These are phyloP conservation scores for Elsinoe necatrix DNA, from an alignment of 2,329 filamentous ascomycete genomes.

Conservation along the genomic window DNA sequence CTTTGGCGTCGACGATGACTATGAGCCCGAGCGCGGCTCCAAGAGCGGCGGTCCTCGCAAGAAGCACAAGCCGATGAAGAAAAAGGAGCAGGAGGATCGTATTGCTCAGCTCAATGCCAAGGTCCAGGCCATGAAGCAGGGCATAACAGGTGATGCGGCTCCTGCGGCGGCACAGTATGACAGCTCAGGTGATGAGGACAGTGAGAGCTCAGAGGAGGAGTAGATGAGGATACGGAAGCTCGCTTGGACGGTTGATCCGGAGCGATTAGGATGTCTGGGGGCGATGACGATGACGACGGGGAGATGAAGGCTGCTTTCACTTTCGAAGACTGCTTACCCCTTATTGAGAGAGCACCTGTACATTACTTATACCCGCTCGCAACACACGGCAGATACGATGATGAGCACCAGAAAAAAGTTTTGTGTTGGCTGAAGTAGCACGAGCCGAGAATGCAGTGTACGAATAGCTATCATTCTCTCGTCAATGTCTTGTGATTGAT, in stretches of 20 bases:
- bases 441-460: constrained; percentile 8
- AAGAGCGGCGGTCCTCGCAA: constrained; percentile 47
- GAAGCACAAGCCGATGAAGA: constrained; percentile 72
- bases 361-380: constrained; percentile 12
- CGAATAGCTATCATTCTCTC: constrained; percentile 2
- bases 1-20: constrained; percentile 40
- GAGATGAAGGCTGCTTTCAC: background rate
- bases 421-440: constrained; percentile 5
- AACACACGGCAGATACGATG: background rate
- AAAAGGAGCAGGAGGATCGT: constrained; percentile 59
- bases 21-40: constrained; percentile 37
- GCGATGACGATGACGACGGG: background rate
- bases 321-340: constrained; percentile 2
- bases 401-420: background rate
- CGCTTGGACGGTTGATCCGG: too few species aligned
- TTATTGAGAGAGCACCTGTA: constrained; percentile 2
- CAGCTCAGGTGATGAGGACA: constrained; percentile 45
- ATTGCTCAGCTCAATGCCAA: constrained; percentile 56
- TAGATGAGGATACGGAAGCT: too few species aligned
- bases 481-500: too few species aligned
- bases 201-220: constrained; percentile 44
- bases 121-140: constrained; percentile 32
- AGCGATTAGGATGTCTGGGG: too few species aligned
- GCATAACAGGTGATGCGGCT: background rate
- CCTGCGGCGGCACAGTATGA: constrained; percentile 14